These are phyloP conservation scores for Cucurbita argyrosperma DNA, from an alignment of 306 rosid genomes.

Conservation along the genomic window DNA sequence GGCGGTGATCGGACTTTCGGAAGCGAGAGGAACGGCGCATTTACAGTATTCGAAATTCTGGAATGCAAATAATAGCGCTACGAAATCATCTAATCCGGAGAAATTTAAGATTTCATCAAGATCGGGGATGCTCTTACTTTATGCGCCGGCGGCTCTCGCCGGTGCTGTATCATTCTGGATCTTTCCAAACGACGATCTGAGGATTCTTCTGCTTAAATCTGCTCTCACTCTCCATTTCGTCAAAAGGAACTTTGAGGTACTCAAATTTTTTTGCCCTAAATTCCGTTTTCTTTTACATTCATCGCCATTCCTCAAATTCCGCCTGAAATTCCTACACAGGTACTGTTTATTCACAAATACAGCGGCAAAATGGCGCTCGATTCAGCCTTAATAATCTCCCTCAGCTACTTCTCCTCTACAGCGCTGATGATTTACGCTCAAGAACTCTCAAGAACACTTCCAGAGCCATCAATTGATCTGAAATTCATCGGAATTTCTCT, in stretches of 20 bases:
- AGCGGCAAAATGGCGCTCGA: constrained; percentile 47
- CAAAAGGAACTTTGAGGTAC: constrained; percentile 64
- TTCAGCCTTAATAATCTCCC: constrained; percentile 29
- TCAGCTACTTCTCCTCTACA: constrained; percentile 34
- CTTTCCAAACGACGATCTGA: constrained; percentile 16
- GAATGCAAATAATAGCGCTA: background rate
- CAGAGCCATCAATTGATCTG: constrained; percentile 41
- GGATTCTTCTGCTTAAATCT: constrained; percentile 30
- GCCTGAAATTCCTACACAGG: background rate
- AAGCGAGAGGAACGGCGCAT: constrained; percentile 37
- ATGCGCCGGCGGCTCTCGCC: constrained; percentile 51
- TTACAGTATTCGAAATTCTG: constrained; percentile 57
- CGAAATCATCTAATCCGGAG: background rate
- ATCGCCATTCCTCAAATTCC: too few species aligned
- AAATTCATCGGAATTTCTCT: constrained; percentile 28
- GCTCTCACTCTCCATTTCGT: constrained; percentile 61
- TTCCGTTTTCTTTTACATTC: too few species aligned
- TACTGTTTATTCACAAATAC: constrained; percentile 45
- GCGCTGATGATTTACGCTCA: constrained; percentile 48
- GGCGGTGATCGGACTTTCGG: constrained; percentile 24
- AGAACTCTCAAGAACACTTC: constrained; percentile 30
- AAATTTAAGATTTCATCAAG: constrained; percentile 24
- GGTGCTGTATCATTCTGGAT: constrained; percentile 30
- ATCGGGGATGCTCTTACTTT: constrained; percentile 45
- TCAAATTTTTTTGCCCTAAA: too few species aligned